Evolutionary conservation across 2,329 filamentous ascomycete genomes (phyloP), one percentile per base, ranked within the genome.

Genomic region (Lecanicillium sp.): DNA sequence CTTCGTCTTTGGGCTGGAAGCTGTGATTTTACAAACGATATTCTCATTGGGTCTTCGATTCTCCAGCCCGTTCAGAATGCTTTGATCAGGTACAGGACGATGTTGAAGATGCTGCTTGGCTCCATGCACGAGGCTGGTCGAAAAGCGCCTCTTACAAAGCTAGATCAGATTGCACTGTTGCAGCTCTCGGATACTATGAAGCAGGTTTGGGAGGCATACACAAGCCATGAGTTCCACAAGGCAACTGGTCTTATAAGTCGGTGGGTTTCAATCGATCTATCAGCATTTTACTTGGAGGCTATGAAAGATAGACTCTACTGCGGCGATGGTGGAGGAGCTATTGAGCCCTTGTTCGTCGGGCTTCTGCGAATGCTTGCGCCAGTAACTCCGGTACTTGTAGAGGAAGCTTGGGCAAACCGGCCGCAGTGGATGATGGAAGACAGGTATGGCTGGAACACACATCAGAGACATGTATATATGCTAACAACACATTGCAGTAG

Each of bases 251-350:
- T 73, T 4, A 70, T 96, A 46, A 94, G 89, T 59, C 75, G 77
- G 45, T 95, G 89, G 80, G 72, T 94, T 43, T 78, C 80, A 40
- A 78, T 72, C 17, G 85, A 95, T 48, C 71, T 98, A 17, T 95
- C 88, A 1, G 83, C 90, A 0, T 94, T 95, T 59, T 98, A 96
- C 58, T 78, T 98, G 41, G 92, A 98, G 60, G 80, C 85, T 1
- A 71, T 89, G 51, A 98, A 98, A 60, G 92, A 98, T 53, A 73
- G 86, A 3, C 68, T 96, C 2, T 98, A 98, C 65, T 92, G 89
- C 33, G 85, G 84, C 20, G 75, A 80, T 43, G 75, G 75, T 12
- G 70, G 74, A 12, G 82, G 83, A 33, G 68, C 74, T 4, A 62
- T 85, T 34, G 72, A 76, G 47, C 69, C 74, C 19, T 75, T 95